Percentiles rank a stretch among this genome's conserved stretches.
Evolutionary conservation across 2,329 filamentous ascomycete species (phyloP).

Genomic region (Sordariomycetes sp.): DNA sequence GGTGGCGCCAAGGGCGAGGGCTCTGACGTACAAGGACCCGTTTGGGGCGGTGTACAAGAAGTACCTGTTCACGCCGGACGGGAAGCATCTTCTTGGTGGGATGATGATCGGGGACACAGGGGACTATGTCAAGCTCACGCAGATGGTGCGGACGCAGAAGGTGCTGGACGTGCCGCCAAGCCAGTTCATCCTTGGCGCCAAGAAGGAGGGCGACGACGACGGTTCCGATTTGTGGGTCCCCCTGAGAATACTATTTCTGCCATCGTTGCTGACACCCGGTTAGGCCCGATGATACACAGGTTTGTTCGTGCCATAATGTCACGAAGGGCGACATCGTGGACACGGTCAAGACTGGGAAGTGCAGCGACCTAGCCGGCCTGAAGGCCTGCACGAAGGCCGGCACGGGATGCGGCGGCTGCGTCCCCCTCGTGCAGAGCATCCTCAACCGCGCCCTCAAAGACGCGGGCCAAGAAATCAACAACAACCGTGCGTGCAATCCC

Average conservation of each 20-base stretch:
- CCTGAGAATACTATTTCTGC: neutral
- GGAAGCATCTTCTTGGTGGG: conserved; percentile 82
- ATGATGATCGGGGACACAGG: conserved; percentile 96
- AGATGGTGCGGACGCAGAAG: conserved; percentile 78
- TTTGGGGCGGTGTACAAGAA: conserved; percentile 89
- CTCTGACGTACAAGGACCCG: conserved; percentile 79
- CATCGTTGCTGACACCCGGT: neutral
- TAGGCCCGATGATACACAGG: conserved; percentile 73
- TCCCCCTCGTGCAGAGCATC: conserved; percentile 80
- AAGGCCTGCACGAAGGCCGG: conserved; percentile 89
- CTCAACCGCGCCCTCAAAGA: conserved; percentile 82
- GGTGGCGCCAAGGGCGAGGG: conserved; percentile 52
- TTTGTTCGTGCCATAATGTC: conserved; percentile 91
- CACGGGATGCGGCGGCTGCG: conserved; percentile 81
- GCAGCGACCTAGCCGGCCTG: conserved; percentile 71
- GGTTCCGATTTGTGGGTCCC: conserved; percentile 44
- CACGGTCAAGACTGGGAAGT: conserved; percentile 64
- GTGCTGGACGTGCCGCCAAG: conserved; percentile 66
- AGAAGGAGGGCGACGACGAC: conserved; percentile 62
- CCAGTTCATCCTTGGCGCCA: conserved; percentile 72
- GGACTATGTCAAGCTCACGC: conserved; percentile 82
- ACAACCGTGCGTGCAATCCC: conserved; percentile 36
- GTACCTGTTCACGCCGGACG: conserved; percentile 81
- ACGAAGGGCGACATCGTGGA: conserved; percentile 70
- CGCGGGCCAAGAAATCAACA: conserved; percentile 80